Conservation (phyloP, 176 grass and related monocot genomes). For the Echinochloa phyllopogon region DNA sequence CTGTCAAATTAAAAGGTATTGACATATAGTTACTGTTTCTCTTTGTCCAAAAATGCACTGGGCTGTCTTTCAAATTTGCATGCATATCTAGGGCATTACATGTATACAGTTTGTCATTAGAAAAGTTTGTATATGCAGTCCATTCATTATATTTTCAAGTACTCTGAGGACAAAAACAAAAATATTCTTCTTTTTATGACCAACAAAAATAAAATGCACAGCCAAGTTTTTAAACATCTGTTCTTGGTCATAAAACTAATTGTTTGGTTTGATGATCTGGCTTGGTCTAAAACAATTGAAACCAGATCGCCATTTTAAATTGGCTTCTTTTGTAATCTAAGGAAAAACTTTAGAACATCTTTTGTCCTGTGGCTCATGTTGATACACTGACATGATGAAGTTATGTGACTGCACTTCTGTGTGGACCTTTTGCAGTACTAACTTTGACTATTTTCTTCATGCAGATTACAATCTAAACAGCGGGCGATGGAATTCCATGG, state of each 20-base stretch:
- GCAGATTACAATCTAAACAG: constrained; percentile 53
- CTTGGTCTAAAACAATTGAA: constrained; percentile 35
- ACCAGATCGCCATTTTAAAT: neutral
- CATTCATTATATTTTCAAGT: neutral
- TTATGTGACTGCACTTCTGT: neutral
- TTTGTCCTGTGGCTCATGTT: neutral
- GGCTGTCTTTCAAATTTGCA: neutral
- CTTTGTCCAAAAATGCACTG: neutral
- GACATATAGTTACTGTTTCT: neutral
- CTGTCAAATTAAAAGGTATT: constrained; percentile 37
- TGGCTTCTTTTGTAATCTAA: constrained; percentile 4
- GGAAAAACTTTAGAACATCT: neutral
- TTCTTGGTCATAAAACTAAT: constrained; percentile 8
- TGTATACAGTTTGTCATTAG: neutral
- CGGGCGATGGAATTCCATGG: constrained; percentile 30
- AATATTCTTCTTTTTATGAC: neutral
- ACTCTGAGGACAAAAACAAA: neutral
- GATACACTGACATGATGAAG: neutral
- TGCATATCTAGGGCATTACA: neutral
- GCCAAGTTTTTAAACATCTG: constrained; percentile 4
- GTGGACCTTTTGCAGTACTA: constrained; percentile 32
- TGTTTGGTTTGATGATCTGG: constrained; percentile 8
- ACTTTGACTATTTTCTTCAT: constrained; percentile 33
- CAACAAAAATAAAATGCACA: neutral
- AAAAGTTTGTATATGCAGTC: constrained; percentile 7